phyloP scores from a whole-genome alignment of 148 eudicot genomes.

The Vaccinium corymbosum region DNA sequence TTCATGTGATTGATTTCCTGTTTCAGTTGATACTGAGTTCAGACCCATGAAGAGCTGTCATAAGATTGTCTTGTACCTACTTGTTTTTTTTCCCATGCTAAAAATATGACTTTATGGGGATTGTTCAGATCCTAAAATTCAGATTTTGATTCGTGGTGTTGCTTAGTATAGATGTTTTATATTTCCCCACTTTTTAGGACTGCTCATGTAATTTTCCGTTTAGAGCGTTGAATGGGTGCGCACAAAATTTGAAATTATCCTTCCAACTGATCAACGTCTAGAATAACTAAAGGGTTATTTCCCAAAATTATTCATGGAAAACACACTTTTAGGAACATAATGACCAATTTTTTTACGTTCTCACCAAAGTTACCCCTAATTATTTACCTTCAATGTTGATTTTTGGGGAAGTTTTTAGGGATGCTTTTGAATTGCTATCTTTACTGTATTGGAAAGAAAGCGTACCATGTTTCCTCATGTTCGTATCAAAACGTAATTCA shows the following conservation, averaged over 20 bases:
- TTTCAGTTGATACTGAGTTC: neutral
- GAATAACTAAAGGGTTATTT: too few species aligned
- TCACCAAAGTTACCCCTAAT: too few species aligned
- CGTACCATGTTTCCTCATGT: too few species aligned
- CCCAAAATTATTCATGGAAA: too few species aligned
- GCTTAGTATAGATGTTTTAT: neutral
- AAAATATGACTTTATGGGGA: neutral
- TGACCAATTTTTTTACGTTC: too few species aligned
- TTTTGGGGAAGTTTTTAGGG: too few species aligned
- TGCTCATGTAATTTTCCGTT: neutral
- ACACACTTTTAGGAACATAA: too few species aligned
- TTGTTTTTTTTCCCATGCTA: neutral
- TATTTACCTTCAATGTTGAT: too few species aligned
- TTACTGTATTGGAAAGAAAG: too few species aligned
- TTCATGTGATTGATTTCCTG: neutral
- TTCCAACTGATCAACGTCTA: too few species aligned
- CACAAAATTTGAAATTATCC: neutral
- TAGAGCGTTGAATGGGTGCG: neutral
- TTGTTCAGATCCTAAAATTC: slow-evolving; percentile 1
- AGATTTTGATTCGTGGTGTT: neutral
- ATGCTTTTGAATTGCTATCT: too few species aligned
- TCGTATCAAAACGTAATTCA: too few species aligned
- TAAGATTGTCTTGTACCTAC: neutral
- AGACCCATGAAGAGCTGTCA: neutral
- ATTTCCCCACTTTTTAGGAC: neutral